Conservation (phyloP, 2,329 filamentous ascomycete genomes). For the Fusarium fujikuroi region DNA sequence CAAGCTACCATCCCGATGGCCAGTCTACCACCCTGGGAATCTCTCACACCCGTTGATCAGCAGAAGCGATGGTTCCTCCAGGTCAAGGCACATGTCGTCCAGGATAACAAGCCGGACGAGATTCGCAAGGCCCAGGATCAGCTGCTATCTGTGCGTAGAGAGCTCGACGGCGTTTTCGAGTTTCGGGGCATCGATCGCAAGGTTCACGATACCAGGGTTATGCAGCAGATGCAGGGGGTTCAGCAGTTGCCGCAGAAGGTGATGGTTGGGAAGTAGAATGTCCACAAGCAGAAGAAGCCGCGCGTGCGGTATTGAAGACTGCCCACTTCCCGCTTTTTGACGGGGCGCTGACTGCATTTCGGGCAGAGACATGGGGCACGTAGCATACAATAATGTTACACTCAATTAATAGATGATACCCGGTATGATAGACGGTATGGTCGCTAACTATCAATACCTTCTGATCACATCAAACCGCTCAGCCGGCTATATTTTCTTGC, state of each 20-base stretch:
- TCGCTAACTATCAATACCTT: neutral
- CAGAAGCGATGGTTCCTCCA: conserved; percentile 65
- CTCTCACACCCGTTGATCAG: conserved; percentile 60
- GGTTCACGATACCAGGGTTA: conserved; percentile 63
- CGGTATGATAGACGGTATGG: conserved; percentile 3
- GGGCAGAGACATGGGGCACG: neutral
- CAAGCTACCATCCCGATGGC: conserved; percentile 27
- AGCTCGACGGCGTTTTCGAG: conserved; percentile 64
- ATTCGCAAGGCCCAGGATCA: conserved; percentile 65
- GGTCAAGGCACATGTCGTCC: conserved; percentile 63
- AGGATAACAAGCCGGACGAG: conserved; percentile 68
- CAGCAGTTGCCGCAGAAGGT: conserved; percentile 54
- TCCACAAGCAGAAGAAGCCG: neutral
- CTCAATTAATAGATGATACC: conserved; percentile 28
- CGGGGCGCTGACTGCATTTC: fast-evolving
- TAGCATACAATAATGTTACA: neutral
- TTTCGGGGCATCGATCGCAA: conserved; percentile 64
- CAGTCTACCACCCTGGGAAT: conserved; percentile 59
- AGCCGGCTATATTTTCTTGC: too few relatives aligned
- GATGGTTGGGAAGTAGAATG: conserved; percentile 47
- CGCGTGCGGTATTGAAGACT: neutral
- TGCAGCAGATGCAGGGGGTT: conserved; percentile 51
- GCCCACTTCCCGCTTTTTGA: neutral
- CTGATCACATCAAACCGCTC: fast-evolving
- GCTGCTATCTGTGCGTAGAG: conserved; percentile 57